Base-by-base conservation (phyloP, 2,329 filamentous ascomycete species). In the Colletotrichum destructivum region DNA sequence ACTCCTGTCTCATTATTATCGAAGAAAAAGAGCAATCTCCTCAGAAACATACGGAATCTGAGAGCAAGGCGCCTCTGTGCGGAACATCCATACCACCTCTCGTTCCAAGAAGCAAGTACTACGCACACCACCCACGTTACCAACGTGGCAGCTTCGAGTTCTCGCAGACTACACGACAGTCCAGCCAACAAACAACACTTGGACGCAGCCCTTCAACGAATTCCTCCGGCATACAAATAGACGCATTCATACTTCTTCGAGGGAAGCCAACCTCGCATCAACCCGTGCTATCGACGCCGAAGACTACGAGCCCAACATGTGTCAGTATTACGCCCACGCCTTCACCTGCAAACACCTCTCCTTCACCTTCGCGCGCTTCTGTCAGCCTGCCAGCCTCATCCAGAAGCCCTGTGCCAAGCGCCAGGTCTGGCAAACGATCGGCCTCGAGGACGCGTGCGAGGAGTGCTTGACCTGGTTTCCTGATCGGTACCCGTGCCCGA, bases 261-360 rank as follows among this genome's bases (percentile, higher is more conserved):
- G n/a, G 31, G 15, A 38, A 16, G 8, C 9, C 18, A 13, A 40
- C 6, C 54, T 38, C 54, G 18, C 18, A 56, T 56, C 11, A 55
- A 4, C 18, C 11, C 31, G 26, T 26, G 23, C 40, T 21, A 6
- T 26, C 15, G 11, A 57, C 13, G 9, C 18, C 18, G 42, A n/a
- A 15, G 18, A 35, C 18, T 18, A 21, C 9, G 15, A 59, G 26
- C 16, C 52, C 73, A 76, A 42, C 15, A 82, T 82, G 81, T 83
- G 81, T 72, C 77, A 79, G 62, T 82, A 82, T 76, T 82, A 82
- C 76, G 81, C 81, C 71, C 80, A 82, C 74, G 75, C 75, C 47
- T 81, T 81, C 75, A 71, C 74, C 60, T 82, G 81, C 78, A 79
- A 79, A 66, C 81, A 82, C 76, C 72, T 77, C 61, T 75, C 75